Evolutionary conservation across 2,329 filamentous ascomycete genomes (phyloP), one percentile per base, ranked within the genome.

Genomic region (Colletotrichum brevisporum): DNA sequence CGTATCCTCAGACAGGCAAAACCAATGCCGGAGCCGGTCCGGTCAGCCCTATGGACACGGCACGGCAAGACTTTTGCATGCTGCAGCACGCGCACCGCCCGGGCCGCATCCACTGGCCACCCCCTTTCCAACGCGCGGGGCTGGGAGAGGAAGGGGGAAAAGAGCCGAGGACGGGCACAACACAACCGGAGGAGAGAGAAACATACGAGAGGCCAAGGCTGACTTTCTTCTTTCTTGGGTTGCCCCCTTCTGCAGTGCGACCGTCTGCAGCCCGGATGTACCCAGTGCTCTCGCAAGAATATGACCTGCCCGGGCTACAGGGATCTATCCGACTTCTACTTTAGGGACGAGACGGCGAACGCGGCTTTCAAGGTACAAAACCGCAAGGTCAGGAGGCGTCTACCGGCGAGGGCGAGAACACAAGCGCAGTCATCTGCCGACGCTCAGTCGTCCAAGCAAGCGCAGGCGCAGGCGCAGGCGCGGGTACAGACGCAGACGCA

Each of bases 221-320:
- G 36, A 69, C 41, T 16, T 50, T 52, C 16, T 63, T 52, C 13
- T 47, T 65, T 21, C 45, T 36, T 47, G 12, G 2, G 36, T 57
- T 47, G 13, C 16, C 26, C 10, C 18, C 45, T 65, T 48, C 16
- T 48, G 6, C 47, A 77, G 75, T 77, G 75, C 39, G 74, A 77
- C 50, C 74, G 74, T 4, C 61, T 72, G 15, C 70, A 73, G 36
- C 54, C 73, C 13, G 71, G 72, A 24, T 77, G 75, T 57, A 70
- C 74, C 18, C 75, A 76, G 58, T 77, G 75, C 67, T 67, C 57
- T n/a, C 75, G 75, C 41, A 76, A 77, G 57, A 70, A 71, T 21
- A 71, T 74, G 27, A 21, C 45, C 6, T 77, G 75, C 27, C 67
- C 71, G 2, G 75, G 75, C 26, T 77, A 77, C 53, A 71, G 74